Base-by-base conservation (phyloP, 2,329 filamentous ascomycete species). In the Lachnellula subtilissima region DNA sequence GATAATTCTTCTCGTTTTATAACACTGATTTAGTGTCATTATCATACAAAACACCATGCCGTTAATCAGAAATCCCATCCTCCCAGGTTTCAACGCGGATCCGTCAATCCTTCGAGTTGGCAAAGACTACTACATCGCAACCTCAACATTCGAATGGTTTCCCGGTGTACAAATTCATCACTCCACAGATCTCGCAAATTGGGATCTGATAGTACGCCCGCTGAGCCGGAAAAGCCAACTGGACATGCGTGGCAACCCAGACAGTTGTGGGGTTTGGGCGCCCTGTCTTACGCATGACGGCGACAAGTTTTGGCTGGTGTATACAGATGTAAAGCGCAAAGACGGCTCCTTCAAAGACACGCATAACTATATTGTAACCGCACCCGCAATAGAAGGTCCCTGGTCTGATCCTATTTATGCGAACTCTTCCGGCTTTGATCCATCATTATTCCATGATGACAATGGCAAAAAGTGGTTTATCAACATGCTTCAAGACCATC, bases 281-380 rank as follows among this genome's bases (percentile, higher is more conserved):
- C 84, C 84, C 0, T 86, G 83, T 63, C 74, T 87, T 19, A 81
- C 78, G 0, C 81, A 86, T 61, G 82, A 85, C 60, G 82, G 81
- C 47, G 73, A 78, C 2, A 76, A 72, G 53, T 86, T 85, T 70
- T 86, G 78, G 76, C 77, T 86, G 5, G 83, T 86, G 2, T 86
- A 84, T 67, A 85, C 83, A 1, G 82, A 86, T 63, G 82, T 86
- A 15, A 86, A 85, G 71, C 81, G 83, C 60, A 86, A 86, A 66
- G 84, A 86, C 61, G 84, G 83, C 12, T 81, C 78, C 2, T 85
- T 84, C 75, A 85, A 84, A 67, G 83, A 85, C 62, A 76, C 80
- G 1, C 83, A 79, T 61, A 86, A 85, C 64, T 86, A 85, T 65
- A 84, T 86, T 56, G 78, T 86, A 52, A 78, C 66, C 36, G 76